Evolutionary conservation across 2,329 filamentous ascomycete species (phyloP).

Genomic region (Fusarium sp.): DNA sequence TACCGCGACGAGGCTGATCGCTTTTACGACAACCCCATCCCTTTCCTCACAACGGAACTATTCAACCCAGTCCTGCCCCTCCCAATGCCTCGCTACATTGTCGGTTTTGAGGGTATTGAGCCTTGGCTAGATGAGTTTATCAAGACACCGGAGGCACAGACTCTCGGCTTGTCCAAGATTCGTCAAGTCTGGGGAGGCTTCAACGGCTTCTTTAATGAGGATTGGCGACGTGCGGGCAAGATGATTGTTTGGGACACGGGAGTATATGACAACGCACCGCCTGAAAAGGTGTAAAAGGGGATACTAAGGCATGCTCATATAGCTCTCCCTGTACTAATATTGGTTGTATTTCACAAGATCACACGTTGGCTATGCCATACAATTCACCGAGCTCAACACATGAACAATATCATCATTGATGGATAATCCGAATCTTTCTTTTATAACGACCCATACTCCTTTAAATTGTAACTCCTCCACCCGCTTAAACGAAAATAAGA

Average conservation of each 20-base stretch:
- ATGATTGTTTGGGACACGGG: constrained; percentile 72
- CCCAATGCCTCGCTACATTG: constrained; percentile 66
- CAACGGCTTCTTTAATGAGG: constrained; percentile 74
- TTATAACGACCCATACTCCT: constrained; percentile 39
- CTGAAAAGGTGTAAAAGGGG: not conserved
- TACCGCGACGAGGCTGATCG: constrained; percentile 93
- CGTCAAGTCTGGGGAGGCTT: constrained; percentile 66
- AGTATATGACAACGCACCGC: constrained; percentile 41
- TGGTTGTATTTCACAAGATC: not conserved
- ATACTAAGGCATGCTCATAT: not conserved
- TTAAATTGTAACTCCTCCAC: constrained; percentile 32
- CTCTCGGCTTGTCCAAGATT: constrained; percentile 55
- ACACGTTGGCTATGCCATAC: not conserved
- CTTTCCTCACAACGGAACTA: constrained; percentile 69
- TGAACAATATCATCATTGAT: constrained; percentile 3
- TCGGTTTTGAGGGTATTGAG: constrained; percentile 72
- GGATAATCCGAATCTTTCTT: constrained; percentile 25
- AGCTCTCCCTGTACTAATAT: constrained; percentile 6
- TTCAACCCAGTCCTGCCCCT: constrained; percentile 48
- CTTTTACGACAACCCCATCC: constrained; percentile 78
- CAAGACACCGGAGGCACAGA: constrained; percentile 52
- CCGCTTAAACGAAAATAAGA: constrained; percentile 37
- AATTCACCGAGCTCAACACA: not conserved
- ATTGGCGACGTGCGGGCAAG: constrained; percentile 66
- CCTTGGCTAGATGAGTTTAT: constrained; percentile 60